These are phyloP conservation scores for Cystoderma amianthinum DNA, from an alignment of 768 basidiomycete species.

Conservation along the genomic window DNA sequence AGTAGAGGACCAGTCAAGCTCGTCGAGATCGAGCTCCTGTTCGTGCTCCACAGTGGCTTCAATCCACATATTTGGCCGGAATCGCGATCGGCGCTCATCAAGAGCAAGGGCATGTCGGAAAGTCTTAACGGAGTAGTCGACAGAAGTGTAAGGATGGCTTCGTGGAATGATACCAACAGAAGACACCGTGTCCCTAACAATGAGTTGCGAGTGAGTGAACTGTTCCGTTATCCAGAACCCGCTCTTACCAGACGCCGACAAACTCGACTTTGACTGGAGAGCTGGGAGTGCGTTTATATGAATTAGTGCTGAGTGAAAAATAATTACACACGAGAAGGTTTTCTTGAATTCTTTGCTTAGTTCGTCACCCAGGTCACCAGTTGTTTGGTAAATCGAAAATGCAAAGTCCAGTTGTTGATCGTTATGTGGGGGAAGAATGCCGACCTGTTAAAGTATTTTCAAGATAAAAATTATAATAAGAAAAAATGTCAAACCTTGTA, in stretches of 20 bases:
- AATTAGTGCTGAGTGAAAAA: neutral
- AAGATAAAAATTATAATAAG: neutral
- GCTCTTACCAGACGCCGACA: constrained; percentile 23
- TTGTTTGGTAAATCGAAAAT: constrained; percentile 22
- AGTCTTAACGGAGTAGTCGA: constrained; percentile 11
- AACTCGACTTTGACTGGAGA: constrained; percentile 21
- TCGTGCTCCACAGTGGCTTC: constrained; percentile 6
- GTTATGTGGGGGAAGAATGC: constrained; percentile 21
- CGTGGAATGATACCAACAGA: constrained; percentile 14
- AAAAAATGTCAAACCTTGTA: constrained; percentile 21
- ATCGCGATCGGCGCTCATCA: constrained; percentile 11
- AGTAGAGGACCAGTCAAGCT: too few species aligned
- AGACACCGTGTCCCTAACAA: constrained; percentile 15
- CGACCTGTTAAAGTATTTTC: constrained; percentile 13
- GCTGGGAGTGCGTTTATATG: too few species aligned
- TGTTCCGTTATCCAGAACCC: too few species aligned
- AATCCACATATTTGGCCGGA: constrained; percentile 7
- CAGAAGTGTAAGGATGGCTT: constrained; percentile 14
- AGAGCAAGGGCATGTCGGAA: constrained; percentile 14
- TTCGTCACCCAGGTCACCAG: constrained; percentile 17
- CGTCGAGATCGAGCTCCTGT: constrained; percentile 8
- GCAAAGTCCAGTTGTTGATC: constrained; percentile 25
- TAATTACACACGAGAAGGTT: constrained; percentile 11
- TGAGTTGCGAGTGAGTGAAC: neutral
- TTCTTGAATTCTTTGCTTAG: constrained; percentile 23